Evolutionary conservation across 2,329 filamentous ascomycete genomes (phyloP), one percentile per base, ranked within the genome.

Genomic region (Penicillium sclerotigenum): DNA sequence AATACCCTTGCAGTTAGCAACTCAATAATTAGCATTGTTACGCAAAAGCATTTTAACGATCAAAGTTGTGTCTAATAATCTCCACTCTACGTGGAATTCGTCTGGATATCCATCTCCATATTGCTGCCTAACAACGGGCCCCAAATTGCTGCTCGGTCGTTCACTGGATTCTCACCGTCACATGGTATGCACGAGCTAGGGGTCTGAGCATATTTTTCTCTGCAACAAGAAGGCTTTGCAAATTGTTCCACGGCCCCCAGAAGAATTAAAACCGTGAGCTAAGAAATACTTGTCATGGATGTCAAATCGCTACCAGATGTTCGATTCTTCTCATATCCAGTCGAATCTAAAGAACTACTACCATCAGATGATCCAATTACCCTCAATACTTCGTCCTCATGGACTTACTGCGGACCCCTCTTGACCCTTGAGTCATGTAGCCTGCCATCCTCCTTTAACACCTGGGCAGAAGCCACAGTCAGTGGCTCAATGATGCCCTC

Each of bases 371-470:
- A 53, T n/a, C 18, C 52, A 14, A 52, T 62, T 24, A 61, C 58
- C 6, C 47, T 66, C 26, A 65, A 62, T 22, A 46, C 31, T 4
- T 55, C 63, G n/a, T 65, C 64, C 3, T 78, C 75, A 52, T 79
- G 76, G 77, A 78, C 75, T 54, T 78, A 79, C 65, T 77, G 73
- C 56, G 77, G 77, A 0, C 76, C 77, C 16, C 65, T 78, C 7
- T 64, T 79, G 29, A 52, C 52, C 4, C 59, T 67, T 10, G 55
- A 60, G 20, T 51, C 63, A 14, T 61, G 67, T 16, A 55, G 22
- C 16, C 58, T 77, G 10, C 75, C 76, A 0, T 48, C 69, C 10
- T 72, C 68, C 57, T 70, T 78, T 47, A 60, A 76, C 56, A 72
- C 76, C 37, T 80, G 78, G 71, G 59, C 70, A 20, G 45, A 57